These are phyloP conservation scores for Trichosporon ovoides DNA, from an alignment of 1,284 basidiomycete genomes.

Conservation along the genomic window DNA sequence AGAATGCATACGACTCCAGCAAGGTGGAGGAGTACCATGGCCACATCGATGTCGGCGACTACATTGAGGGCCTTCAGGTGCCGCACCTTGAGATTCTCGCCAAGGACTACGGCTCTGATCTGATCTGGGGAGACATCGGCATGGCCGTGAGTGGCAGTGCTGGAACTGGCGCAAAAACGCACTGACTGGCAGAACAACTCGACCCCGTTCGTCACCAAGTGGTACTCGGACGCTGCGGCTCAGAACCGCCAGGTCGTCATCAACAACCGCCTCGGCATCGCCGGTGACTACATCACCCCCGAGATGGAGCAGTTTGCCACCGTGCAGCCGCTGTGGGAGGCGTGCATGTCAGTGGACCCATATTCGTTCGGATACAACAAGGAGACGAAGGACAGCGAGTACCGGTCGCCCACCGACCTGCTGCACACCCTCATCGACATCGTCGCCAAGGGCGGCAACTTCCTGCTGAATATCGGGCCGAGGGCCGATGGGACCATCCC, in stretches of 20 bases:
- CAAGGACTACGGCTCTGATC: conserved; percentile 55
- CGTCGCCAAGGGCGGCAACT: conserved; percentile 43
- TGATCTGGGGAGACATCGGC: conserved; percentile 58
- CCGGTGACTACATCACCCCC: conserved; percentile 56
- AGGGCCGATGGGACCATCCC: conserved; percentile 56
- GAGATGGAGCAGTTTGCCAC: conserved; percentile 56
- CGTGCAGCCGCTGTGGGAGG: conserved; percentile 58
- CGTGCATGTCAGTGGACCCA: conserved; percentile 36
- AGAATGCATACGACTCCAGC: conserved; percentile 54
- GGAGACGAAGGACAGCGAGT: conserved; percentile 51
- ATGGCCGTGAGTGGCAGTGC: conserved; percentile 33
- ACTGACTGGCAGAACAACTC: conserved; percentile 59
- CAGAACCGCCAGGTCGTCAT: conserved; percentile 57
- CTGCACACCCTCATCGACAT: conserved; percentile 57
- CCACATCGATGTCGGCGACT: conserved; percentile 54
- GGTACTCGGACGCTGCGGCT: conserved; percentile 53
- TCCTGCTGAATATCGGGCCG: conserved; percentile 57
- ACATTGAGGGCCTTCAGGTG: conserved; percentile 55
- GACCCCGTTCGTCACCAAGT: conserved; percentile 54
- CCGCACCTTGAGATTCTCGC: conserved; percentile 58
- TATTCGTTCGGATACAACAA: conserved; percentile 41
- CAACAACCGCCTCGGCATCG: conserved; percentile 53
- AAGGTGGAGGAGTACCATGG: conserved; percentile 58
- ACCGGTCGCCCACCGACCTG: conserved; percentile 54
- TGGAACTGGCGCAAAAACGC: not conserved